Evolutionary conservation across 805 yeast species (phyloP).

Genomic region (Tetrapisispora arboricola): DNA sequence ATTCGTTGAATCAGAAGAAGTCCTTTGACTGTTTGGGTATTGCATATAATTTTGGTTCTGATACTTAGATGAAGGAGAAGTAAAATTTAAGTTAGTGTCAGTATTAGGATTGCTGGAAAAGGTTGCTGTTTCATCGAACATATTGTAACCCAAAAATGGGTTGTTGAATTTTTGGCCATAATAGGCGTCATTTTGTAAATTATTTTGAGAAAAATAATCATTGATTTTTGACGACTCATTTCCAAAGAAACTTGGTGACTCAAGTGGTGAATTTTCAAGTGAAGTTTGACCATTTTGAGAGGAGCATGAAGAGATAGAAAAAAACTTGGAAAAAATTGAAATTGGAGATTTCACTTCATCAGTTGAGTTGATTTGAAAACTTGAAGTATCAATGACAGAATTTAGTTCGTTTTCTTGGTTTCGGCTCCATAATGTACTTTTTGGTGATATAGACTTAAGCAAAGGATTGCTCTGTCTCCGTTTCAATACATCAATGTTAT

Average conservation of each 20-base stretch:
- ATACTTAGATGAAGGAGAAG: no score
- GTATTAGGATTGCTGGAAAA: no score
- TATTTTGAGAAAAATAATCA: neutral
- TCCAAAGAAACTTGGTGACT: no score
- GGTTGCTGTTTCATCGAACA: neutral
- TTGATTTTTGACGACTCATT: neutral
- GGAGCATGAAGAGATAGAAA: neutral
- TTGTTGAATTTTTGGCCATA: no score
- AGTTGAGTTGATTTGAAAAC: neutral
- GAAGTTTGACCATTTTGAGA: neutral
- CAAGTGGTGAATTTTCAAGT: neutral
- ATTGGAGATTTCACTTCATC: neutral
- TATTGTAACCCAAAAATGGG: neutral
- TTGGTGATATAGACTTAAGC: neutral
- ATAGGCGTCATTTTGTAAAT: no score
- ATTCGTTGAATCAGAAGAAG: no score
- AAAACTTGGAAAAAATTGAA: constrained; percentile 2
- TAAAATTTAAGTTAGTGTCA: no score
- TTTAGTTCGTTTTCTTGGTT: neutral
- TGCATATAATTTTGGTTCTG: no score
- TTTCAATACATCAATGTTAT: neutral
- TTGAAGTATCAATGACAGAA: neutral
- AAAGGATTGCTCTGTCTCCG: neutral
- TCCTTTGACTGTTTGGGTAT: no score
- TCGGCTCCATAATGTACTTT: neutral